Evolutionary conservation across 768 basidiomycete species (phyloP).

Genomic region (Cystobasidium tubakii): DNA sequence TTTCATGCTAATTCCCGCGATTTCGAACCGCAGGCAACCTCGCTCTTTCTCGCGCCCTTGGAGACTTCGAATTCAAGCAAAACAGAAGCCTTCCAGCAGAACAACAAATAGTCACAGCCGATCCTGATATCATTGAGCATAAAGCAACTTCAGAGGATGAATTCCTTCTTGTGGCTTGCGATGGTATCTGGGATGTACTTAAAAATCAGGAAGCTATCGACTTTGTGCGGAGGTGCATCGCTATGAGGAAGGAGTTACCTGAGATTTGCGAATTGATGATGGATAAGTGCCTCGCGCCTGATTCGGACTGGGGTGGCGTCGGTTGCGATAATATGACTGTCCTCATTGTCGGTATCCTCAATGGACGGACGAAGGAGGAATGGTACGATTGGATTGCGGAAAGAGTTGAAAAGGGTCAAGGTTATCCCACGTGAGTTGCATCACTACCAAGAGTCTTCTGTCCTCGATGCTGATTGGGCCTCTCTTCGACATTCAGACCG

Average conservation of each 20-base stretch:
- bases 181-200: constrained; percentile 98
- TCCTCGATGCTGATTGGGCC: background rate
- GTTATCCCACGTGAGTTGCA: constrained; percentile 59
- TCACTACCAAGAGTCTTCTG: background rate
- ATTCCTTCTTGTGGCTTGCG: constrained; percentile 92
- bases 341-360: constrained; percentile 77
- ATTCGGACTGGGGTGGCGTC: constrained; percentile 84
- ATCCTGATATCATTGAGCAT: constrained; percentile 84
- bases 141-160: constrained; percentile 82
- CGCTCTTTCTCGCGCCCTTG: constrained; percentile 85
- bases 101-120: constrained; percentile 85
- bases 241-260: constrained; percentile 68
- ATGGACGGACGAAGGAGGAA: constrained; percentile 78
- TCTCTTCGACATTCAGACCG: background rate
- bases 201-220: constrained; percentile 87
- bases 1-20: background rate
- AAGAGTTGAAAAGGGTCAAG: constrained; percentile 68
- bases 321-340: constrained; percentile 99
- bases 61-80: constrained; percentile 99
- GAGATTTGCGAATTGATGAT: constrained; percentile 86
- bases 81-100: constrained; percentile 73
- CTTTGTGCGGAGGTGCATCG: constrained; percentile 72
- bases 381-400: constrained; percentile 87
- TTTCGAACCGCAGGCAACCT: constrained; percentile 66
- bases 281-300: constrained; percentile 87